phyloP scores from a whole-genome alignment of 2,329 filamentous ascomycete species.

The Tympanopsis confertula region DNA sequence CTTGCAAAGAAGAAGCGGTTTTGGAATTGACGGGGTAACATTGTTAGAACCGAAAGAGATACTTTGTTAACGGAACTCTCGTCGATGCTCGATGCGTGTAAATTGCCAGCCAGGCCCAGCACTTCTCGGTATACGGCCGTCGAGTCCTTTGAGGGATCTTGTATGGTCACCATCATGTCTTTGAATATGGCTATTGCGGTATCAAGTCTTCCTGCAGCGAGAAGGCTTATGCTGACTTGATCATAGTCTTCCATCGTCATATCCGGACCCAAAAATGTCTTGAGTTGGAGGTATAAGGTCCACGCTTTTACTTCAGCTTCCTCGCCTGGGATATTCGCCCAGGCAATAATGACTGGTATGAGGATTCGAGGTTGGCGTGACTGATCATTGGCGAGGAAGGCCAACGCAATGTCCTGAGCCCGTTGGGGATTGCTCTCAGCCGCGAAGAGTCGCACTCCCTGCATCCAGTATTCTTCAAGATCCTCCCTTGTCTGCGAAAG shows the following conservation, averaged over 20 bases:
- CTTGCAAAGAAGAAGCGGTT: constrained; percentile 1
- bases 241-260: constrained; percentile 1
- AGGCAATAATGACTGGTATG: constrained; percentile 5
- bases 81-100: neutral
- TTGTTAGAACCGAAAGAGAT: neutral
- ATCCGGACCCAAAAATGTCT: neutral
- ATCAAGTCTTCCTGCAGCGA: neutral
- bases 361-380: constrained; percentile 23
- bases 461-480: constrained; percentile 26
- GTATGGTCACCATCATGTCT: neutral
- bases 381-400: constrained; percentile 19
- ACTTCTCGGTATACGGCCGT: neutral
- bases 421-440: constrained; percentile 29
- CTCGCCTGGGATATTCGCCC: neutral
- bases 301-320: constrained; percentile 1
- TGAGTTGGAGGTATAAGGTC: neutral
- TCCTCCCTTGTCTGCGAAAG: constrained; percentile 18
- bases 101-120: neutral
- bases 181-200: neutral
- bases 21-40: neutral
- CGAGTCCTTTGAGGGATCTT: neutral
- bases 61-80: neutral
- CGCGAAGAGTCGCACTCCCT: constrained; percentile 37
- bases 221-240: neutral
- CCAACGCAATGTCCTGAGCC: constrained; percentile 33